phyloP scores from a whole-genome alignment of 345 rosid species.

The Tarenaya hassleriana region DNA sequence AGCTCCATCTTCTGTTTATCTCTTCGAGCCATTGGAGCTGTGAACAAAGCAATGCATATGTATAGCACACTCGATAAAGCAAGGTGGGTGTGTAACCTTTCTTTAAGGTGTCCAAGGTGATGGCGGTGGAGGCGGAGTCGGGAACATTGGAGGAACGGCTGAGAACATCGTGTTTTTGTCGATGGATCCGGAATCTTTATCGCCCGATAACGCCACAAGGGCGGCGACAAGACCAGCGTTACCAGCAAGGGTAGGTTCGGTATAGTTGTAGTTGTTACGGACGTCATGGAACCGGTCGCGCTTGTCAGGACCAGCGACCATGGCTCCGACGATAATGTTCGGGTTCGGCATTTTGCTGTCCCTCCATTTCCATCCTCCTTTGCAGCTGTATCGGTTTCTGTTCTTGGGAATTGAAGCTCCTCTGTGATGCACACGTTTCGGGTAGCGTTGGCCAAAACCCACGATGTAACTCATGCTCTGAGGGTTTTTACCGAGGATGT shows the following conservation, averaged over 20 bases:
- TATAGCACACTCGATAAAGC: too few relatives aligned
- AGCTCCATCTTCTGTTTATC: too few relatives aligned
- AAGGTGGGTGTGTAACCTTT: constrained; percentile 12
- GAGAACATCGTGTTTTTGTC: constrained; percentile 96
- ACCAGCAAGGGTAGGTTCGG: constrained; percentile 94
- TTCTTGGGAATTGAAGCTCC: constrained; percentile 91
- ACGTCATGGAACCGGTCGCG: constrained; percentile 80
- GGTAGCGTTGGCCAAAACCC: constrained; percentile 76
- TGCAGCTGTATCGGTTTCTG: constrained; percentile 73
- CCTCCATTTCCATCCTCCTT: constrained; percentile 98
- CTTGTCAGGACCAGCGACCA: constrained; percentile 99
- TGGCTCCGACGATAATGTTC: constrained; percentile 78
- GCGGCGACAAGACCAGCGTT: constrained; percentile 94
- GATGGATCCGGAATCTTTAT: constrained; percentile 41
- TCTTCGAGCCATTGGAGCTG: too few relatives aligned
- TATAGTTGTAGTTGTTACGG: constrained; percentile 86
- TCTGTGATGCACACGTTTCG: constrained; percentile 80
- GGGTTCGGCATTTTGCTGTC: constrained; percentile 80
- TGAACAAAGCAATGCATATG: too few relatives aligned
- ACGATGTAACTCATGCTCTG: constrained; percentile 87
- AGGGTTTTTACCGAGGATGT: constrained; percentile 91
- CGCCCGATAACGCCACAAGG: constrained; percentile 84
- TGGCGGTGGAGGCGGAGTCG: constrained; percentile 94
- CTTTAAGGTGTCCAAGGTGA: constrained; percentile 96
- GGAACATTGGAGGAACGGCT: constrained; percentile 94